These are phyloP conservation scores for Botrytis fabae DNA, from an alignment of 2,329 filamentous ascomycete genomes.

Conservation along the genomic window DNA sequence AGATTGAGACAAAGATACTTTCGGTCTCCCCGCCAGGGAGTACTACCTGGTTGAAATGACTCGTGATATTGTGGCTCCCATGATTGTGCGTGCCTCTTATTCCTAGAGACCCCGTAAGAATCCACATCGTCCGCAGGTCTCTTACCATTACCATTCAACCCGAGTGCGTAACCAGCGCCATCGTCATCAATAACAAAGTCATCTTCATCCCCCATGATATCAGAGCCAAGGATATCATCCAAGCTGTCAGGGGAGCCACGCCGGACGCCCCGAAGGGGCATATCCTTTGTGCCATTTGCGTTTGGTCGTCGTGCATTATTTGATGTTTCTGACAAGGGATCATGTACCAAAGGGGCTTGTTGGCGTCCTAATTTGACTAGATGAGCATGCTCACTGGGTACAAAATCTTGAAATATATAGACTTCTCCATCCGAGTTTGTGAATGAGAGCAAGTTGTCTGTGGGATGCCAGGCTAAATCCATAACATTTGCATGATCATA, in stretches of 20 bases:
- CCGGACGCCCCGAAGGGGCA: constrained; percentile 53
- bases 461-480: constrained; percentile 87
- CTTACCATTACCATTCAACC: constrained; percentile 62
- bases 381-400: constrained; percentile 57
- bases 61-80: constrained; percentile 69
- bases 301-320: constrained; percentile 61
- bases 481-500: constrained; percentile 82
- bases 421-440: constrained; percentile 91
- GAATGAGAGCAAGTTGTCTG: constrained; percentile 84
- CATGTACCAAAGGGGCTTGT: constrained; percentile 82
- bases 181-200: constrained; percentile 96
- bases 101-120: constrained; percentile 43
- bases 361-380: constrained; percentile 62
- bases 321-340: constrained; percentile 69
- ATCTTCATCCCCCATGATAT: constrained; percentile 53
- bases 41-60: constrained; percentile 90
- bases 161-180: constrained; percentile 80
- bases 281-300: constrained; percentile 54
- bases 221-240: constrained; percentile 74
- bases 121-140: constrained; percentile 52
- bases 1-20: constrained; percentile 93
- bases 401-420: constrained; percentile 78
- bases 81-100: constrained; percentile 42
- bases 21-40: constrained; percentile 91
- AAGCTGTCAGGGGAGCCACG: constrained; percentile 72